Percentiles rank a stretch among this genome's conserved stretches.
Evolutionary conservation across 306 rosid genomes (phyloP).

Genomic region (Gynostemma pentaphyllum): DNA sequence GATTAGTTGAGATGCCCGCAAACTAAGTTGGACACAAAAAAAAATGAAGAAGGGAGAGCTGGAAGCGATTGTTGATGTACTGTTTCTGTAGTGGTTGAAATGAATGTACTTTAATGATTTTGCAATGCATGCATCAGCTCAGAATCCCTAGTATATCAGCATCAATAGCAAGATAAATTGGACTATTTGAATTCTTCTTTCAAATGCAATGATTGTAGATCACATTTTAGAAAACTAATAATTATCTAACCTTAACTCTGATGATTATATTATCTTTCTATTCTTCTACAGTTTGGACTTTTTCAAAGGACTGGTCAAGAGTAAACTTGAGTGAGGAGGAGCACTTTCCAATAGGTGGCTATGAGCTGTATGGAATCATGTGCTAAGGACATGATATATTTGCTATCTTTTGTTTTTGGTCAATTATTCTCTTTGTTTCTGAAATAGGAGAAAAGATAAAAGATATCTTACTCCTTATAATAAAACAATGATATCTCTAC

Average conservation of each 20-base stretch:
- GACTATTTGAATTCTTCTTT: neutral
- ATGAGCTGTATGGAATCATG: slow-evolving; percentile 2
- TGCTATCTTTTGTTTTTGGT: neutral
- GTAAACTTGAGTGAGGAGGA: slow-evolving; percentile 47
- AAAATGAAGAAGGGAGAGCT: no score
- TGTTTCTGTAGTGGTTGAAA: neutral
- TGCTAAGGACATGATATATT: neutral
- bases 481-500: neutral
- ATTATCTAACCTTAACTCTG: neutral
- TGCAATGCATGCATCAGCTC: neutral
- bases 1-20: no score
- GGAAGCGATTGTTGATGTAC: neutral
- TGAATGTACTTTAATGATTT: no score
- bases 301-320: slow-evolving; percentile 64
- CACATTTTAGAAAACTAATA: neutral
- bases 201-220: neutral
- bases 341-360: neutral
- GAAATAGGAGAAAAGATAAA: neutral
- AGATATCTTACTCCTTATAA: neutral
- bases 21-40: no score
- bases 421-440: neutral
- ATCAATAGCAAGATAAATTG: neutral
- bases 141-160: neutral
- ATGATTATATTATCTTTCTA: slow-evolving; percentile 10
- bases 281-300: slow-evolving; percentile 60